These are phyloP conservation scores for Lecanicillium sp. DNA, from an alignment of 2,329 filamentous ascomycete species.

Conservation along the genomic window DNA sequence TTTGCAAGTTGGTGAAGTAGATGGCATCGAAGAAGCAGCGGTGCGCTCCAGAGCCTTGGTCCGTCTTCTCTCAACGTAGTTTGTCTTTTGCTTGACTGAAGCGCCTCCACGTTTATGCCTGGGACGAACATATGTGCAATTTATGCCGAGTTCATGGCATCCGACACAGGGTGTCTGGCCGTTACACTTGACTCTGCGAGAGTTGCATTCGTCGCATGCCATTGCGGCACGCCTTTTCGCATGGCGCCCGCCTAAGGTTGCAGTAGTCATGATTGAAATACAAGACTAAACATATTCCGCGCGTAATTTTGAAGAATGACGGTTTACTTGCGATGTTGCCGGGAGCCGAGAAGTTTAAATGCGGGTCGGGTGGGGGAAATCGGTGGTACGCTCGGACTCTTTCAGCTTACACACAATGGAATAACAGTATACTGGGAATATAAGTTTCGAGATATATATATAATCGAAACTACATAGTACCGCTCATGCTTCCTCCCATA, in stretches of 20 bases:
- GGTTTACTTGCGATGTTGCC: too few species aligned
- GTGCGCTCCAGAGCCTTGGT: background rate
- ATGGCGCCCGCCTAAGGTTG: too few species aligned
- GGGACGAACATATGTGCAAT: background rate
- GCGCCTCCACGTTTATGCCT: background rate
- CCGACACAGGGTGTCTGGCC: background rate
- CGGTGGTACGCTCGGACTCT: too few species aligned
- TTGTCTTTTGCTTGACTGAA: background rate
- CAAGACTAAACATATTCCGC: too few species aligned
- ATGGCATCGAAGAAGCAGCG: background rate
- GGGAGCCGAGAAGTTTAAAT: too few species aligned
- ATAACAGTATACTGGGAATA: too few species aligned
- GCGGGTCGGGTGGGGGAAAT: too few species aligned
- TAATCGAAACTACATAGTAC: background rate
- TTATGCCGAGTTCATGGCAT: background rate
- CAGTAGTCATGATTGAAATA: too few species aligned
- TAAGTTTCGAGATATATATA: too few species aligned
- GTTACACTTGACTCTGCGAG: background rate
- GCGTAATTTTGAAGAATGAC: too few species aligned
- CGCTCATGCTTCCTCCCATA: background rate
- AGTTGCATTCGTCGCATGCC: background rate
- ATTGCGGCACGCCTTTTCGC: too few species aligned
- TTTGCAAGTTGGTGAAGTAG: background rate
- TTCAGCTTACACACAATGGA: too few species aligned
- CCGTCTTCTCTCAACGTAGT: background rate